Conservation (phyloP, 805 yeast species). For the Jamesozyma lodderae region DNA sequence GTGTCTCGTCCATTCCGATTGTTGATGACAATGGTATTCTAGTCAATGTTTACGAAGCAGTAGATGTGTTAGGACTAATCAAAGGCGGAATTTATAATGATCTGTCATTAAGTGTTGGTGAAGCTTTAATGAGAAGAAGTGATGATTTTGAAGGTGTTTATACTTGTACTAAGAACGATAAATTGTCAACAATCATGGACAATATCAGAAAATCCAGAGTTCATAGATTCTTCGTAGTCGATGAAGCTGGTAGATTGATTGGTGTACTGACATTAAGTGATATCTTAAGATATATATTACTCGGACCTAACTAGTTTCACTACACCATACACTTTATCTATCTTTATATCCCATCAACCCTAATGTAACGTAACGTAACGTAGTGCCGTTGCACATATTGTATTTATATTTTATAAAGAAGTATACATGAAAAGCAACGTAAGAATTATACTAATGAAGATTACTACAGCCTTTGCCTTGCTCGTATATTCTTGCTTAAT, state of each 20-base stretch:
- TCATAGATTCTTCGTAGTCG: conserved; percentile 88
- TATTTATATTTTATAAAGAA: no score
- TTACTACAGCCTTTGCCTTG: no score
- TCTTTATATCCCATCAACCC: background rate
- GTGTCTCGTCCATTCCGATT: conserved; percentile 91
- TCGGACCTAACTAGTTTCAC: conserved; percentile 45
- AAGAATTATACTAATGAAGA: no score
- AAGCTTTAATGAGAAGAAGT: conserved; percentile 78
- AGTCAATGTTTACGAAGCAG: conserved; percentile 90
- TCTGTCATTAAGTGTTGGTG: conserved; percentile 84
- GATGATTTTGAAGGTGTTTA: conserved; percentile 97
- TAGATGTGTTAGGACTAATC: conserved; percentile 83
- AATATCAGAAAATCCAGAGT: conserved; percentile 85
- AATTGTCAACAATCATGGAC: conserved; percentile 82
- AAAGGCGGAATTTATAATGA: conserved; percentile 93
- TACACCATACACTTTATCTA: no score
- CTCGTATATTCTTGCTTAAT: no score
- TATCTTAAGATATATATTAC: conserved; percentile 71
- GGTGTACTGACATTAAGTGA: conserved; percentile 91
- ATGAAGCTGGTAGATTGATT: conserved; percentile 62
- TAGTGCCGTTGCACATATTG: no score
- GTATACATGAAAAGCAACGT: no score
- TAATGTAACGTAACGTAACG: no score
- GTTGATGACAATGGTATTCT: conserved; percentile 61
- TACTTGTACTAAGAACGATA: conserved; percentile 83